A percentile compares a stretch with the other conserved stretches of the same genome.
Evolutionary conservation across 2,329 filamentous ascomycete species (phyloP).

Genomic region (Pseudogymnoascus sp.): DNA sequence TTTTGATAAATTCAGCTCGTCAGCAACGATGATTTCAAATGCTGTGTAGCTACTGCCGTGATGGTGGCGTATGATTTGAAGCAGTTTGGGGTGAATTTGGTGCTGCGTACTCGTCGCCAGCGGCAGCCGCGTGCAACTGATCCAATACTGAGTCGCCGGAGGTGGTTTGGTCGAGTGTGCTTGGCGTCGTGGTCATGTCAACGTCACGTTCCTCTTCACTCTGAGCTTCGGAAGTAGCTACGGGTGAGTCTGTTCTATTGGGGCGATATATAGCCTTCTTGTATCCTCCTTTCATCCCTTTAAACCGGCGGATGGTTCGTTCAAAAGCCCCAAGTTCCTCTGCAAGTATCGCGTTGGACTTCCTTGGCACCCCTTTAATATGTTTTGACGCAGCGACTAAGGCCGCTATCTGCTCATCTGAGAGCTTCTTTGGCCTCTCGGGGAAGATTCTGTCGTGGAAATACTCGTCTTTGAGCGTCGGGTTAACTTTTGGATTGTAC

Average conservation of each 20-base stretch:
- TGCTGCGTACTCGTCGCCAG: neutral
- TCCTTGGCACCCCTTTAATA: neutral
- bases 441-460: neutral
- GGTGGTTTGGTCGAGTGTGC: neutral
- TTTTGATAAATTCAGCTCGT: neutral
- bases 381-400: neutral
- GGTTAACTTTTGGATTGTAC: neutral
- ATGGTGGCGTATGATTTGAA: neutral
- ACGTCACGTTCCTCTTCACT: neutral
- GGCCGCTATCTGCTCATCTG: neutral
- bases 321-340: neutral
- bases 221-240: neutral
- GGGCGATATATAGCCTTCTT: neutral
- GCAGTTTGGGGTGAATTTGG: neutral
- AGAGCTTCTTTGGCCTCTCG: neutral
- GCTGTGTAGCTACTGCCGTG: neutral
- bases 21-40: no score
- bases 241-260: neutral
- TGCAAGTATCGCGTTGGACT: neutral
- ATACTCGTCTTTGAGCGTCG: slow-evolving; percentile 1
- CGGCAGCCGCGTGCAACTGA: neutral
- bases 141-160: neutral
- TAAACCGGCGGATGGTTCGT: neutral
- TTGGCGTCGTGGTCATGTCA: neutral
- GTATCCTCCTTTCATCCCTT: neutral